Conservation (phyloP, 2,329 filamentous ascomycete species). For the Aspergillus vadensis region DNA sequence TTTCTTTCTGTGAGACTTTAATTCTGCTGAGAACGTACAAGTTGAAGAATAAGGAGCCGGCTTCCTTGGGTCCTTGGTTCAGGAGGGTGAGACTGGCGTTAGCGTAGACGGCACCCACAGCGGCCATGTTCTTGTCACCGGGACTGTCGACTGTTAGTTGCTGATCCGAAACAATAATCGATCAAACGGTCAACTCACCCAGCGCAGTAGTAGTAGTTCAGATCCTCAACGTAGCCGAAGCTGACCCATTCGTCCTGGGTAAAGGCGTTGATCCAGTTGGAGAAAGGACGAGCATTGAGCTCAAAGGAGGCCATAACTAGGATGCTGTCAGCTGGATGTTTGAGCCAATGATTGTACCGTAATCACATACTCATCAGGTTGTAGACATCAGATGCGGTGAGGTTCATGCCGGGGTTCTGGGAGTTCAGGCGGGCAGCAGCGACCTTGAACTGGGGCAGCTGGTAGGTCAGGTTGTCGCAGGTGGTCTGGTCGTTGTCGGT, state of each 20-base stretch:
- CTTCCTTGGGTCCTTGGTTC: slow-evolving; percentile 21
- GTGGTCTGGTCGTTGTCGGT: slow-evolving; percentile 12
- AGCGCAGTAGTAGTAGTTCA: slow-evolving; percentile 27
- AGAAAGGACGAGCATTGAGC: slow-evolving; percentile 22
- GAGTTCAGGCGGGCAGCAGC: slow-evolving; percentile 24
- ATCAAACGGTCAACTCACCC: slow-evolving; percentile 14
- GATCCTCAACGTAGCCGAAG: slow-evolving; percentile 23
- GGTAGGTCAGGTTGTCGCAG: slow-evolving; percentile 14
- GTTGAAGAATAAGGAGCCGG: slow-evolving; percentile 17
- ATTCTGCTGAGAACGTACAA: slow-evolving; percentile 7
- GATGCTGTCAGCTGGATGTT: background rate
- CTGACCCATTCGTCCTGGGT: slow-evolving; percentile 27
- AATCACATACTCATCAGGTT: slow-evolving; percentile 22
- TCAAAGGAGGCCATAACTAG: slow-evolving; percentile 25
- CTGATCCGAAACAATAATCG: background rate
- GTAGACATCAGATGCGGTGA: slow-evolving; percentile 23
- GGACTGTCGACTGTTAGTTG: slow-evolving; percentile 12
- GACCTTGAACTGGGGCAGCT: slow-evolving; percentile 19
- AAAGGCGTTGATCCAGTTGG: slow-evolving; percentile 27
- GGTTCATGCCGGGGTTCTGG: slow-evolving; percentile 23
- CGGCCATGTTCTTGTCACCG: slow-evolving; percentile 22
- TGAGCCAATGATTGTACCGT: background rate
- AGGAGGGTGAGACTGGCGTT: slow-evolving; percentile 24
- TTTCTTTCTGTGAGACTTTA: background rate
- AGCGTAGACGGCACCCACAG: slow-evolving; percentile 24